These are phyloP conservation scores for Volvox africanus DNA, from an alignment of 139 green algal genomes.

Conservation along the genomic window DNA sequence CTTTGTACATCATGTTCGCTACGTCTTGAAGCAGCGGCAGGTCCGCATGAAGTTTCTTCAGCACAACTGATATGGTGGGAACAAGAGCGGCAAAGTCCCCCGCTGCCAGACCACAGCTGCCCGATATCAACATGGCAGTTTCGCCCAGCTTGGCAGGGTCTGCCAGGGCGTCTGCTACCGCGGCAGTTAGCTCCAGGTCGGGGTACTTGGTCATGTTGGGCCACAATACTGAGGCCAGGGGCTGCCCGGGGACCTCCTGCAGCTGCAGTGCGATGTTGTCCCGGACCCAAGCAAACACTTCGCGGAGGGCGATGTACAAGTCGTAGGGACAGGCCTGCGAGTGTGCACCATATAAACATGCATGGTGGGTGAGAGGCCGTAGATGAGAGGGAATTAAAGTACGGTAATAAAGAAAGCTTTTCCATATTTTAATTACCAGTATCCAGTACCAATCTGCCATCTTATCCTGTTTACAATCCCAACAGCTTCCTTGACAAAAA, in stretches of 20 bases:
- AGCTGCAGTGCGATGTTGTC: slow-evolving; percentile 13
- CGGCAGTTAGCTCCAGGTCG: not conserved
- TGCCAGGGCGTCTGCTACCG: not conserved
- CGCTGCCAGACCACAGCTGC: not conserved
- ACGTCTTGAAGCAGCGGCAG: not conserved
- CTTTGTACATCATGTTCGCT: not conserved
- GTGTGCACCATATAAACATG: too few relatives aligned
- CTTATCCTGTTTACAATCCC: too few relatives aligned
- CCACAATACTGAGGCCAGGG: not conserved
- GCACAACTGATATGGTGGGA: not conserved
- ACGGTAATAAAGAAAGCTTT: too few relatives aligned
- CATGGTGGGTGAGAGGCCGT: too few relatives aligned
- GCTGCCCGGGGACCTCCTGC: slow-evolving; percentile 7
- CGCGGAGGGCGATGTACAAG: not conserved
- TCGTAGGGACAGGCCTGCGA: slow-evolving; percentile 22
- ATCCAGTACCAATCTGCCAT: too few relatives aligned
- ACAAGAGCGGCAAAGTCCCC: not conserved
- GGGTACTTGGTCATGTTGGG: not conserved
- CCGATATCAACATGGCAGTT: not conserved
- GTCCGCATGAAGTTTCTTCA: not conserved
- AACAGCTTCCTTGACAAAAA: too few relatives aligned
- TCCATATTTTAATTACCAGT: too few relatives aligned
- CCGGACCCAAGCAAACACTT: slow-evolving; percentile 5
- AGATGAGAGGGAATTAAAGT: too few relatives aligned
- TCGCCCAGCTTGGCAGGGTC: not conserved